These are phyloP conservation scores for Camelina sativa DNA, from an alignment of 345 rosid species.

Conservation along the genomic window DNA sequence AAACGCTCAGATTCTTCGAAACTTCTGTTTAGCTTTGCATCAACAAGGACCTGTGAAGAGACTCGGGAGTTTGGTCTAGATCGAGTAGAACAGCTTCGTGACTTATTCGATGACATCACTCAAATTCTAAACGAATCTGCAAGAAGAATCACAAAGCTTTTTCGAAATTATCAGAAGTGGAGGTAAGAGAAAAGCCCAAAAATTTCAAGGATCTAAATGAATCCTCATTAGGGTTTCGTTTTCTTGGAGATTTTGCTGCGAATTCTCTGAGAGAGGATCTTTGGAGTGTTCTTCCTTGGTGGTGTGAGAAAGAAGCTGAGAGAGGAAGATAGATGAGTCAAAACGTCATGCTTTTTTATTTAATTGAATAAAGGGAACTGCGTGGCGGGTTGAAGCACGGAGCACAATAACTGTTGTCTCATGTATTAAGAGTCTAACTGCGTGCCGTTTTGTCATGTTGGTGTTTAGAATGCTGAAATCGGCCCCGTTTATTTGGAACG, in stretches of 20 bases:
- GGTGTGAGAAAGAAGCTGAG: not conserved
- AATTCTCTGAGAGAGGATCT: not conserved
- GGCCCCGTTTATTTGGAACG: too few relatives aligned
- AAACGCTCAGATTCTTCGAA: constrained; percentile 66
- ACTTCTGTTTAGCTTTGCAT: constrained; percentile 68
- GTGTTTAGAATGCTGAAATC: not conserved
- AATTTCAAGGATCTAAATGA: not conserved
- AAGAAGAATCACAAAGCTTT: not conserved
- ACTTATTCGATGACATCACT: constrained; percentile 56
- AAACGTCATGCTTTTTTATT: not conserved
- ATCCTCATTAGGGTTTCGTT: not conserved
- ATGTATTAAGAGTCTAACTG: not conserved
- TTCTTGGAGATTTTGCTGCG: constrained; percentile 11
- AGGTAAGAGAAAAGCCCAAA: not conserved
- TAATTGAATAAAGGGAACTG: not conserved
- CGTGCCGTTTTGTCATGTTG: not conserved
- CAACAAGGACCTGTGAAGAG: constrained; percentile 69
- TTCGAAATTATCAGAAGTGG: not conserved
- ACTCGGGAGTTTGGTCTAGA: constrained; percentile 55
- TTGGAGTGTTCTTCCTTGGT: not conserved
- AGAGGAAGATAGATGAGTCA: not conserved
- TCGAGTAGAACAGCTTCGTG: constrained; percentile 61
- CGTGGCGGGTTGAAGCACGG: not conserved
- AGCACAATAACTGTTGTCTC: not conserved
- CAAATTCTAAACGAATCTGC: constrained; percentile 31